Evolutionary conservation across 805 yeast species (phyloP).

Genomic region (Candida sakaeoensis): DNA sequence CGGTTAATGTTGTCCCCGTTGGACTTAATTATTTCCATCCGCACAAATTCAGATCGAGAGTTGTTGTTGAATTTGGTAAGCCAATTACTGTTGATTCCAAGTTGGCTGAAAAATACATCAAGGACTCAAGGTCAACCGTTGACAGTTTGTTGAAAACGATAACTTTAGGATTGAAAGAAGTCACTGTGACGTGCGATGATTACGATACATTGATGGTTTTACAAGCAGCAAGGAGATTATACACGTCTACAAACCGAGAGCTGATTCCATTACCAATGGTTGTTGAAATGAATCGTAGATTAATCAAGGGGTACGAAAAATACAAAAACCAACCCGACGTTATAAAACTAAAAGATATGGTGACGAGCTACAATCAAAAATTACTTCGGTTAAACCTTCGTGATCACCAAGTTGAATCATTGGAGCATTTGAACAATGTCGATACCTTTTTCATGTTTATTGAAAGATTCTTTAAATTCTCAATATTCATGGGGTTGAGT

Average conservation of each 20-base stretch:
- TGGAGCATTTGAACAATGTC: constrained; percentile 20
- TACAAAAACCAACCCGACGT: constrained; percentile 33
- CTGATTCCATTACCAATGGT: constrained; percentile 38
- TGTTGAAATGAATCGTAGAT: constrained; percentile 39
- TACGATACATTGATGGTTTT: constrained; percentile 40
- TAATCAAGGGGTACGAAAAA: constrained; percentile 34
- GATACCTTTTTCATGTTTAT: constrained; percentile 22
- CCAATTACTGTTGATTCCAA: constrained; percentile 32
- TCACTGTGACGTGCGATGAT: constrained; percentile 39
- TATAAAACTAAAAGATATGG: constrained; percentile 24
- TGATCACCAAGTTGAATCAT: constrained; percentile 38
- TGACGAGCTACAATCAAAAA: constrained; percentile 31
- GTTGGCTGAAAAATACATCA: constrained; percentile 25
- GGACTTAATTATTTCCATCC: constrained; percentile 43
- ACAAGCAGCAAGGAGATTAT: constrained; percentile 41
- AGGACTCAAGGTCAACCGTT: constrained; percentile 25
- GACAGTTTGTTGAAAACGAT: constrained; percentile 24
- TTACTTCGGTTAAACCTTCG: constrained; percentile 31
- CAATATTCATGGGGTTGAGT: constrained; percentile 29
- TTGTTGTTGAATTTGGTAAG: constrained; percentile 40
- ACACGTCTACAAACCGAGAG: constrained; percentile 31
- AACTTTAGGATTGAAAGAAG: constrained; percentile 34
- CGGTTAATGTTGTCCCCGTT: constrained; percentile 35
- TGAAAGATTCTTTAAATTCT: constrained; percentile 23
- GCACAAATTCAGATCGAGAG: constrained; percentile 37